These are phyloP conservation scores for Alternaria longipes DNA, from an alignment of 2,329 filamentous ascomycete genomes.

Conservation along the genomic window DNA sequence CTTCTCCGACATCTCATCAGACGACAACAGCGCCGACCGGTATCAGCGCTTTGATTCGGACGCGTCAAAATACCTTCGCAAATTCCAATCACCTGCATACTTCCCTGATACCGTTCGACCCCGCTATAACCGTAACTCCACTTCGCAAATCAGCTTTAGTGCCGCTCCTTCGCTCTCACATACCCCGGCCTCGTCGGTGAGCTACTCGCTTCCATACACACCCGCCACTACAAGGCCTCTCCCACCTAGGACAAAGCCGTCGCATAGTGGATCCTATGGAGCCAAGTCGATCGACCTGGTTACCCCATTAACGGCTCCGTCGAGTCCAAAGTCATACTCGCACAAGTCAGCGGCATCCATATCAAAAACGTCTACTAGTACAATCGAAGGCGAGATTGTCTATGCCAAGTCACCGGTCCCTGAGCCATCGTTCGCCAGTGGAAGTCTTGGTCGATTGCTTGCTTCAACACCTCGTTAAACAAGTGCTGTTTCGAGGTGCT, in stretches of 20 bases:
- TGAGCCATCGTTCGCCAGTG: slow-evolving; percentile 45
- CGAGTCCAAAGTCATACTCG: slow-evolving; percentile 47
- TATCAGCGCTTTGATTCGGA: slow-evolving; percentile 47
- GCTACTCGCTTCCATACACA: slow-evolving; percentile 56
- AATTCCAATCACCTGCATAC: slow-evolving; percentile 49
- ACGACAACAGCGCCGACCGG: slow-evolving; percentile 41
- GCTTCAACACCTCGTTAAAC: slow-evolving; percentile 34
- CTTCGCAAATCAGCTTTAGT: slow-evolving; percentile 48
- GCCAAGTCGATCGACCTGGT: slow-evolving; percentile 57
- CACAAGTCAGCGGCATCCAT: slow-evolving; percentile 45
- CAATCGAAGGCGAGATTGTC: slow-evolving; percentile 50
- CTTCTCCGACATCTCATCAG: slow-evolving; percentile 55
- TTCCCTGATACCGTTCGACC: slow-evolving; percentile 41
- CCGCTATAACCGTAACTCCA: slow-evolving; percentile 48
- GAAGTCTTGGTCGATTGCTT: slow-evolving; percentile 50
- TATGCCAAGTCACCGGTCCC: slow-evolving; percentile 49
- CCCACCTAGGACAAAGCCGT: slow-evolving; percentile 51
- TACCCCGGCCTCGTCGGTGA: slow-evolving; percentile 57
- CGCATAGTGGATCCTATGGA: slow-evolving; percentile 49
- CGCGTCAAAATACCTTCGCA: slow-evolving; percentile 54
- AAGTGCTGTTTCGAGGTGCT: background rate
- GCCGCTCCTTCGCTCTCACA: slow-evolving; percentile 57
- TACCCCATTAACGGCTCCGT: slow-evolving; percentile 50
- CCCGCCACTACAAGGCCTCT: slow-evolving; percentile 50
- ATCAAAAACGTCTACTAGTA: slow-evolving; percentile 44